phyloP scores from a whole-genome alignment of 805 yeast genomes.

The Kodamaea restingae region DNA sequence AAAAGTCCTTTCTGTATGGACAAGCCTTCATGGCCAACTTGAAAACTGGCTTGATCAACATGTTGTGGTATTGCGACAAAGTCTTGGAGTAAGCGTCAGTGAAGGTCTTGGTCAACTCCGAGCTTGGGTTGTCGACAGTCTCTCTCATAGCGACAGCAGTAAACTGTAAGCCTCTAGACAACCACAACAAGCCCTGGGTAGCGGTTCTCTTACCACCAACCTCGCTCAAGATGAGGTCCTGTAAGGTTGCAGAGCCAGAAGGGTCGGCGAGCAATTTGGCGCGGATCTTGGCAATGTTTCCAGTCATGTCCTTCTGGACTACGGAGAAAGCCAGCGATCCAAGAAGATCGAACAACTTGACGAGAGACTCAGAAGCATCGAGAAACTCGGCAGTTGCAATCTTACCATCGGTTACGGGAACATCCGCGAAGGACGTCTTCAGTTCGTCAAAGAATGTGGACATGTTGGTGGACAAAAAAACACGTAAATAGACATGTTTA shows the following conservation, averaged over 20 bases:
- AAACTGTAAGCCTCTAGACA: constrained; percentile 79
- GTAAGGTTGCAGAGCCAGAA: constrained; percentile 60
- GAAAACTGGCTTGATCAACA: constrained; percentile 81
- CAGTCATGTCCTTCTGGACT: constrained; percentile 84
- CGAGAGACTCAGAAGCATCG: constrained; percentile 79
- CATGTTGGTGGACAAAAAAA: constrained; percentile 32
- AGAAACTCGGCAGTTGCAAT: constrained; percentile 72
- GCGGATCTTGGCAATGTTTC: constrained; percentile 75
- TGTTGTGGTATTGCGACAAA: constrained; percentile 73
- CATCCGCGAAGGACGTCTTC: constrained; percentile 72
- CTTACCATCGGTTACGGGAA: constrained; percentile 58
- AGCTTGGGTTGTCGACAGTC: constrained; percentile 58
- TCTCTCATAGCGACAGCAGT: constrained; percentile 88
- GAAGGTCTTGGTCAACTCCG: constrained; percentile 72
- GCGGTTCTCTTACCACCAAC: constrained; percentile 70
- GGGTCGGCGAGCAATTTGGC: constrained; percentile 64
- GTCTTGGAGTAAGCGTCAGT: constrained; percentile 83
- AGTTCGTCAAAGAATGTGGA: constrained; percentile 78
- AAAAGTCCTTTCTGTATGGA: constrained; percentile 85
- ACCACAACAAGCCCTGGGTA: constrained; percentile 88
- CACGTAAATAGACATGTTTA: constrained; percentile 1
- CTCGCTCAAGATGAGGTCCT: constrained; percentile 73
- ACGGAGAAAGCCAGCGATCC: constrained; percentile 83
- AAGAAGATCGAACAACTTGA: constrained; percentile 75
- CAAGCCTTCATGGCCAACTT: constrained; percentile 94